A percentile compares a stretch with the other conserved stretches of the same genome.
These are phyloP conservation scores for Amorphotheca resinae DNA, from an alignment of 495 filamentous ascomycete species.

Conservation along the genomic window DNA sequence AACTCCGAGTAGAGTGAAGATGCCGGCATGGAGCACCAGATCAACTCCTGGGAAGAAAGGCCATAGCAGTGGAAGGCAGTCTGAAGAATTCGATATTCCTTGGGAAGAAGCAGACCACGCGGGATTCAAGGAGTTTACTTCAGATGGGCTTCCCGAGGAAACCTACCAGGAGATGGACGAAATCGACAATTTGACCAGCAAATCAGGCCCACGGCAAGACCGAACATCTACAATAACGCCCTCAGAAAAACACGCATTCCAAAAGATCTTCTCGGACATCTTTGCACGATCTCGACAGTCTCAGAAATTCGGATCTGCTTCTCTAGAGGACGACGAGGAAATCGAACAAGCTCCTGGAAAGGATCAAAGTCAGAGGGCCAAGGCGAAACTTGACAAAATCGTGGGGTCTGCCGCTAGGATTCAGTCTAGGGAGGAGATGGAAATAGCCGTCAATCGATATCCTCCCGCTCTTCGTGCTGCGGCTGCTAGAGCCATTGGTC, in stretches of 20 bases:
- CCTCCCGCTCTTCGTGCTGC: conserved; percentile 13
- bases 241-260: conserved; percentile 40
- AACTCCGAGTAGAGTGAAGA: too few relatives aligned
- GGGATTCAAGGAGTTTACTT: not conserved
- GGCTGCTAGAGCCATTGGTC: conserved; percentile 17
- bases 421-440: conserved; percentile 1
- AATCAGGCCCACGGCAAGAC: not conserved
- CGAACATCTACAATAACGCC: conserved; percentile 41
- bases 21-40: too few relatives aligned
- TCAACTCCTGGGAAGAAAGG: too few relatives aligned
- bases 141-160: conserved; percentile 2
- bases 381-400: conserved; percentile 5
- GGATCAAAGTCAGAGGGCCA: not conserved
- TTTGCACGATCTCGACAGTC: conserved; percentile 10
- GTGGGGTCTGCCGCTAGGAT: not conserved
- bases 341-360: too few relatives aligned
- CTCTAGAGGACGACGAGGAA: too few relatives aligned
- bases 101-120: not conserved
- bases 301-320: not conserved
- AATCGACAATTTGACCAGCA: conserved; percentile 5
- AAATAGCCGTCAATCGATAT: conserved; percentile 9
- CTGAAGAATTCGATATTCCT: not conserved
- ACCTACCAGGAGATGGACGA: conserved; percentile 4
- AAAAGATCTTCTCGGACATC: conserved; percentile 46
- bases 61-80: too few relatives aligned